These are phyloP conservation scores for Spinacia oleracea DNA, from an alignment of 179 eudicot species.

Conservation along the genomic window DNA sequence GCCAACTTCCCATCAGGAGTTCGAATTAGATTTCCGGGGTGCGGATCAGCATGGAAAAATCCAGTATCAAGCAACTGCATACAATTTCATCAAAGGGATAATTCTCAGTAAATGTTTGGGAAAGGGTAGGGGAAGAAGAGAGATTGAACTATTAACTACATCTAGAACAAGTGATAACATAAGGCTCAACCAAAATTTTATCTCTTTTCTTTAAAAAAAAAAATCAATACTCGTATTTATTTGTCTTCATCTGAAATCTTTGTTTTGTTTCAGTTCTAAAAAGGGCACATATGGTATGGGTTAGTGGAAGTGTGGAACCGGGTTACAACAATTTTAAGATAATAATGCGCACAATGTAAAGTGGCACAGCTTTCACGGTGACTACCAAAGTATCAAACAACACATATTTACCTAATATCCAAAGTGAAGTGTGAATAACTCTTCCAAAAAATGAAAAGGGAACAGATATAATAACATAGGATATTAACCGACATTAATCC, in stretches of 20 bases:
- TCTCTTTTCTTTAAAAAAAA: too few species aligned
- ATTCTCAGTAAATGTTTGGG: neutral
- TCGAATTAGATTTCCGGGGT: slow-evolving; percentile 96
- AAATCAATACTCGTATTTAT: too few species aligned
- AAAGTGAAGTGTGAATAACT: neutral
- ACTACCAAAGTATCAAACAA: neutral
- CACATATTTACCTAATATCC: neutral
- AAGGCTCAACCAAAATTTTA: neutral
- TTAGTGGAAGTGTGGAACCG: neutral
- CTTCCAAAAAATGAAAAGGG: neutral
- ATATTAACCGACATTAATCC: slow-evolving; percentile 3
- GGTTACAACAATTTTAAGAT: neutral
- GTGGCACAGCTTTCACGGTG: neutral
- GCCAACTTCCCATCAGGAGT: slow-evolving; percentile 97
- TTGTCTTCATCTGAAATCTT: neutral
- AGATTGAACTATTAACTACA: neutral
- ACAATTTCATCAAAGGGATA: slow-evolving; percentile 27
- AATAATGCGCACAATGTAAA: neutral
- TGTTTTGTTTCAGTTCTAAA: neutral
- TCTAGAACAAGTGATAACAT: neutral
- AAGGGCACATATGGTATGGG: neutral
- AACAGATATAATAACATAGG: neutral
- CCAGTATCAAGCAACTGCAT: slow-evolving; percentile 97
- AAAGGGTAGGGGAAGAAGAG: neutral
- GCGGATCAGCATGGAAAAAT: slow-evolving; percentile 99